Conservation (phyloP, 495 filamentous ascomycete genomes). For the Aspergillus bertholletiae region DNA sequence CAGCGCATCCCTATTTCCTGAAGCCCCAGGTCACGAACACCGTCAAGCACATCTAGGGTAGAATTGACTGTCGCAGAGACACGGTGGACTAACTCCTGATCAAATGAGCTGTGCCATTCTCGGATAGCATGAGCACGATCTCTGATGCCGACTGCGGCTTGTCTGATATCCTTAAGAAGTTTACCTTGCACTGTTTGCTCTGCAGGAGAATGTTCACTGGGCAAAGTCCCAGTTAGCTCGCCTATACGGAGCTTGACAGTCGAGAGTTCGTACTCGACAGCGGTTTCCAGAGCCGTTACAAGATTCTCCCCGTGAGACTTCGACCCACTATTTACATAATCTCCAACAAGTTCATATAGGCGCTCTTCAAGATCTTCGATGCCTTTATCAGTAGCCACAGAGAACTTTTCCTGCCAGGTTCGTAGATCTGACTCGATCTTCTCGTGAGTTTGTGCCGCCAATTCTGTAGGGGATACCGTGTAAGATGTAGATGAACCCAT, state of each 20-base stretch:
- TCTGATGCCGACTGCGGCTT: slow-evolving; percentile 73
- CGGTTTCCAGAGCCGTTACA: slow-evolving; percentile 63
- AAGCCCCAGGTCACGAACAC: slow-evolving; percentile 81
- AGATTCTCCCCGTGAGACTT: slow-evolving; percentile 65
- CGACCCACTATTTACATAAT: slow-evolving; percentile 62
- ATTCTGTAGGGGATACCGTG: slow-evolving; percentile 35
- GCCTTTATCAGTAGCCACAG: slow-evolving; percentile 75
- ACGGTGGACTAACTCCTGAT: slow-evolving; percentile 62
- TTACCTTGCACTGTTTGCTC: slow-evolving; percentile 59
- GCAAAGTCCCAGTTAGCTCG: slow-evolving; percentile 52
- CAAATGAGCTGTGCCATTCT: slow-evolving; percentile 71
- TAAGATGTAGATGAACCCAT: slow-evolving; percentile 20
- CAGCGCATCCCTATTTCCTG: slow-evolving; percentile 97
- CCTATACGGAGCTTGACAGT: slow-evolving; percentile 66
- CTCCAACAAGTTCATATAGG: slow-evolving; percentile 74
- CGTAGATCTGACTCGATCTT: slow-evolving; percentile 74
- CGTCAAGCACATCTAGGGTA: slow-evolving; percentile 78
- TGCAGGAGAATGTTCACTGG: slow-evolving; percentile 48
- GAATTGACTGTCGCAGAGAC: slow-evolving; percentile 73
- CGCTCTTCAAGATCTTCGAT: slow-evolving; percentile 63
- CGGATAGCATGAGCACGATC: slow-evolving; percentile 78
- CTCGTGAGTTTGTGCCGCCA: slow-evolving; percentile 54
- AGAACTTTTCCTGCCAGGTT: slow-evolving; percentile 82
- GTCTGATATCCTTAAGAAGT: slow-evolving; percentile 59
- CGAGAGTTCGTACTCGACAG: slow-evolving; percentile 56